Evolutionary conservation across 2,329 filamentous ascomycete species (phyloP), one percentile per base, ranked within the genome.

Genomic region (Diaporthe sp.): DNA sequence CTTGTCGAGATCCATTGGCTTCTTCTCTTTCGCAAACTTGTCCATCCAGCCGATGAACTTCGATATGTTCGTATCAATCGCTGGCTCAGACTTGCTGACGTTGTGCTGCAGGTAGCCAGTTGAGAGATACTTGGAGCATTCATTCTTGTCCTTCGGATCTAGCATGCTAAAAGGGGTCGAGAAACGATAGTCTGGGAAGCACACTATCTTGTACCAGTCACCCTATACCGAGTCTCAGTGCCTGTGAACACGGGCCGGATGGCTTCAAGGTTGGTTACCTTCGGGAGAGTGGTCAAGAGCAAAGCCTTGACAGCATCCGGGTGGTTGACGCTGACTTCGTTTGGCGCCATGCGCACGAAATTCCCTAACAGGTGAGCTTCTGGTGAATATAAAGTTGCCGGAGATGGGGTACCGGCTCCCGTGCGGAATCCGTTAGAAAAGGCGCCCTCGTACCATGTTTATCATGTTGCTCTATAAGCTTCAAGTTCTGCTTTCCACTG

Each of bases 311-410:
- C 79, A 19, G 81, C 85, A 74, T 85, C 81, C 1, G 84, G 83
- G 75, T 87, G 82, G 68, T 81, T 81, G 51, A 87, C 81, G 73
- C 83, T 85, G 74, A 87, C 81, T 80, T 87, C 85, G 68, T 86
- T 83, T 35, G 82, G 79, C 8, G 81, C 79, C 42, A 87, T 85
- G 22, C 86, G 84, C 39, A 87, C 83, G 76, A 87, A 86, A 42
- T 81, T 77, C 2, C 82, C 81, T 83, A 56, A 15, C 35, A 65
- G 32, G 17, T 65, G 32, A 19, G 50, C 17, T 6, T 63, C 27
- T 8, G 53, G 17, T 47, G 27, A 70, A 30, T 72, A 35, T 4
- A 37, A 47, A 19, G 13, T 39, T 0, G 37, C 30, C 5, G 55
- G 47, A 58, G 37, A 66, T 19, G 13, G 4, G 37, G 13, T 4